Evolutionary conservation across 169 alveolate species (phyloP).

Genomic region (Babesia bovis): DNA sequence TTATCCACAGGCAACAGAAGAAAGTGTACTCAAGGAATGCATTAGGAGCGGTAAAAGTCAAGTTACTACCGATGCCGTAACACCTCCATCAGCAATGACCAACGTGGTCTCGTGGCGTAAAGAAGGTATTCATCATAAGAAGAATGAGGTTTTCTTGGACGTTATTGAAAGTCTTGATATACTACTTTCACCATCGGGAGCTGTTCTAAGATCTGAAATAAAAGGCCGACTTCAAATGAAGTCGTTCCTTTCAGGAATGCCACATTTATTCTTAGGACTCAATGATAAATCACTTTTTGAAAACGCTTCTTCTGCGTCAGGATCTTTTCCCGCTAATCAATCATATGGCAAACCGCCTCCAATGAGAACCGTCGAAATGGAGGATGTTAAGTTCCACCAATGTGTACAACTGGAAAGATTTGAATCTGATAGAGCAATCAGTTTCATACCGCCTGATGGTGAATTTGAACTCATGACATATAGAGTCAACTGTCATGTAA

Average conservation of each 20-base stretch:
- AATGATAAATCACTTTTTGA: conserved; percentile 92
- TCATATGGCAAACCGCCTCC: not conserved
- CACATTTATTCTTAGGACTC: conserved; percentile 96
- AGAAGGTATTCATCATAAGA: conserved; percentile 97
- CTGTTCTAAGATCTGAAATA: conserved; percentile 95
- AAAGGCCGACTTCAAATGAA: conserved; percentile 95
- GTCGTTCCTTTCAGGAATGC: conserved; percentile 98
- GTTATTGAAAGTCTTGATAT: conserved; percentile 96
- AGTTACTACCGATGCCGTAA: conserved; percentile 75
- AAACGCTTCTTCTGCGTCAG: conserved; percentile 46
- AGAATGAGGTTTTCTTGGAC: conserved; percentile 98
- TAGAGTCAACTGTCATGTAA: conserved; percentile 92
- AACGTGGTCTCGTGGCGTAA: conserved; percentile 93
- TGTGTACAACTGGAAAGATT: conserved; percentile 88
- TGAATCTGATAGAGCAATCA: conserved; percentile 92
- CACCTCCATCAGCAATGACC: conserved; percentile 91
- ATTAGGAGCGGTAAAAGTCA: conserved; percentile 87
- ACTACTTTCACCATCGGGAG: conserved; percentile 82
- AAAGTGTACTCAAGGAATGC: conserved; percentile 69
- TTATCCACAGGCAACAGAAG: conserved; percentile 95
- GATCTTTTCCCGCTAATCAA: conserved; percentile 12
- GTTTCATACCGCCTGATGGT: conserved; percentile 99
- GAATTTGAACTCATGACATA: conserved; percentile 98
- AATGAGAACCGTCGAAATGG: conserved; percentile 91
- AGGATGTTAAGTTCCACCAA: conserved; percentile 98